phyloP scores from a whole-genome alignment of 2,329 filamentous ascomycete genomes.

The Samsoniella hepiali region DNA sequence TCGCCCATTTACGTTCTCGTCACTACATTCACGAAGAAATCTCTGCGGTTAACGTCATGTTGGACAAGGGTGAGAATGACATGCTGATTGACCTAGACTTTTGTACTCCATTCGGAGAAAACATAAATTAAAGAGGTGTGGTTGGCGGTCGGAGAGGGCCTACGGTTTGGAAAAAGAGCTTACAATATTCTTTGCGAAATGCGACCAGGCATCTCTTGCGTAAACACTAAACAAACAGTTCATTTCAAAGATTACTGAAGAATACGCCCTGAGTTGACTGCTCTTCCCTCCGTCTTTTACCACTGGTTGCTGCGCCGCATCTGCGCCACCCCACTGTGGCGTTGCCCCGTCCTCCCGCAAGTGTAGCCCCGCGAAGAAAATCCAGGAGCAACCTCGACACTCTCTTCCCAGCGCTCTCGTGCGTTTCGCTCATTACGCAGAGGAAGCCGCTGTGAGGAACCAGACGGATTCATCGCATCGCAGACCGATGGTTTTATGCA shows the following conservation, averaged over 20 bases:
- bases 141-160: conserved; percentile 4
- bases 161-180: not conserved
- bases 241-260: too few relatives aligned
- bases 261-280: too few relatives aligned
- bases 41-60: conserved; percentile 1
- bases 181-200: not conserved
- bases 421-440: conserved; percentile 18
- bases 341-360: not conserved
- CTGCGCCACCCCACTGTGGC: conserved; percentile 8
- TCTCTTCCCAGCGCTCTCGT: conserved; percentile 12
- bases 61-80: not conserved
- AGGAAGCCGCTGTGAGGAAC: conserved; percentile 17
- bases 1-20: not conserved
- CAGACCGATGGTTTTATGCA: not conserved
- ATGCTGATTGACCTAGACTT: not conserved
- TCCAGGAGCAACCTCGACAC: conserved; percentile 19
- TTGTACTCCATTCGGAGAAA: not conserved
- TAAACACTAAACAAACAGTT: not conserved
- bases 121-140: not conserved
- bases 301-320: conserved; percentile 1
- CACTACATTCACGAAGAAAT: conserved; percentile 1
- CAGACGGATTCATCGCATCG: not conserved
- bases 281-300: too few relatives aligned
- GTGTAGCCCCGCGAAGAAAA: conserved; percentile 14
- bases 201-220: not conserved